Conservation (phyloP, 2,329 filamentous ascomycete species). For the Phialemoniopsis sp. region DNA sequence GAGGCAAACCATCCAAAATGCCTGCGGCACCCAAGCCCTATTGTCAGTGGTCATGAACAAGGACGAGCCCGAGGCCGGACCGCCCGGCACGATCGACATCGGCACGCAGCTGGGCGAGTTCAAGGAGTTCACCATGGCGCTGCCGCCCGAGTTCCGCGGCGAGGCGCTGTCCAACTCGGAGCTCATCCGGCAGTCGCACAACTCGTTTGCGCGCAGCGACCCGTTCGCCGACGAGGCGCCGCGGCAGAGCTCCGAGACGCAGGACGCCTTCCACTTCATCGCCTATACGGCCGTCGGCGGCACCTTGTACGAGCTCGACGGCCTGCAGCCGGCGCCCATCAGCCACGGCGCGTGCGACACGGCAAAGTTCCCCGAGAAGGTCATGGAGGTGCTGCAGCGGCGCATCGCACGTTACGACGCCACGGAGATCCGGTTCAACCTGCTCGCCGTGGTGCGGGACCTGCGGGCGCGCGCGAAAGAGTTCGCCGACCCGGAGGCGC, state of each 20-base stretch:
- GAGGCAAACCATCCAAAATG: conserved; percentile 96
- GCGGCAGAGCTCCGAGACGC: conserved; percentile 63
- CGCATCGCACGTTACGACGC: conserved; percentile 81
- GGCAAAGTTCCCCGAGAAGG: conserved; percentile 66
- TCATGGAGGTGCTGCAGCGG: conserved; percentile 82
- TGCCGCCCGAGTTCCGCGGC: conserved; percentile 69
- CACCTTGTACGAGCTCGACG: conserved; percentile 89
- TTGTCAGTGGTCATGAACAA: conserved; percentile 91
- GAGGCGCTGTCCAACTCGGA: conserved; percentile 61
- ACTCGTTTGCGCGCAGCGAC: conserved; percentile 81
- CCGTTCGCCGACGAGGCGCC: conserved; percentile 90
- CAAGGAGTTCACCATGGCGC: conserved; percentile 81
- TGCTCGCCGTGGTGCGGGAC: conserved; percentile 89
- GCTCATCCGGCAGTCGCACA: conserved; percentile 75
- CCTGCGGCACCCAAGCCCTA: conserved; percentile 93
- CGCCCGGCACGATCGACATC: conserved; percentile 55
- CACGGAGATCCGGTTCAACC: conserved; percentile 90
- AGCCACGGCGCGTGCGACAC: conserved; percentile 71
- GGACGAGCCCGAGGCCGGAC: conserved; percentile 33
- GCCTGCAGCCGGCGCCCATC: conserved; percentile 88
- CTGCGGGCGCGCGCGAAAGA: conserved; percentile 71
- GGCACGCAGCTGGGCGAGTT: conserved; percentile 70
- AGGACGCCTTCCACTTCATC: conserved; percentile 97
- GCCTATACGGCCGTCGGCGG: conserved; percentile 83
- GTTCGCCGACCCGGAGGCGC: conserved; percentile 74